A percentile compares a stretch with the other conserved stretches of the same genome.
phyloP scores from a whole-genome alignment of 106 monocot genomes.

The Narthecium ossifragum region DNA sequence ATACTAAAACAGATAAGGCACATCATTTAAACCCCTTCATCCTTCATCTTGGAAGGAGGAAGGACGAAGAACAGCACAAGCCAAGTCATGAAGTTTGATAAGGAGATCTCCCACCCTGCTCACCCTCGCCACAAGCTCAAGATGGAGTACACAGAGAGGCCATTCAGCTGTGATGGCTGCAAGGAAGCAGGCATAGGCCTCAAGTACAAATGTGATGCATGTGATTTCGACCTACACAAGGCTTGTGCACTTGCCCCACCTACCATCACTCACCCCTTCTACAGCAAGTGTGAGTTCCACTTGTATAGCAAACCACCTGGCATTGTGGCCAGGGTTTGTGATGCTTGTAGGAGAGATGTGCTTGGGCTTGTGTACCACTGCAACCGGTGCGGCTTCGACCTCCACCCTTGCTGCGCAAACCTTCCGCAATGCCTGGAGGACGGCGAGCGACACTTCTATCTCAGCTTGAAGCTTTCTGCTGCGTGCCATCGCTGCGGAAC shows the following conservation, averaged over 20 bases:
- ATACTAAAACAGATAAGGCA: background rate
- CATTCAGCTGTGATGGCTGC: slow-evolving; percentile 57
- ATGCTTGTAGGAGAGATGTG: slow-evolving; percentile 38
- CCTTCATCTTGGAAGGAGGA: background rate
- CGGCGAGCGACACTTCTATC: slow-evolving; percentile 22
- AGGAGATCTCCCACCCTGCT: slow-evolving; percentile 32
- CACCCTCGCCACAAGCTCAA: slow-evolving; percentile 43
- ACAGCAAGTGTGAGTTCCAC: slow-evolving; percentile 37
- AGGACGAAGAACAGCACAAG: background rate
- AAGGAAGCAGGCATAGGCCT: slow-evolving; percentile 52
- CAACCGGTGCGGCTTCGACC: slow-evolving; percentile 40
- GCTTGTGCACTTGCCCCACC: slow-evolving; percentile 31
- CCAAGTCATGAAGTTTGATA: slow-evolving; percentile 32
- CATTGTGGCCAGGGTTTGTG: slow-evolving; percentile 17
- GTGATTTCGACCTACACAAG: slow-evolving; percentile 61
- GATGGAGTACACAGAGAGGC: slow-evolving; percentile 38
- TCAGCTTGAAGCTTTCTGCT: slow-evolving; percentile 20
- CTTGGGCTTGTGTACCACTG: slow-evolving; percentile 57
- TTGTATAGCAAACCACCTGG: slow-evolving; percentile 39
- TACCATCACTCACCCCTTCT: slow-evolving; percentile 28
- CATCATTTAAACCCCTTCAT: background rate
- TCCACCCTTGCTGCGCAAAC: slow-evolving; percentile 56
- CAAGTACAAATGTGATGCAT: slow-evolving; percentile 35
- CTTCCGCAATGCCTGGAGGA: slow-evolving; percentile 34
- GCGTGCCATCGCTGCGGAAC: slow-evolving; percentile 36